phyloP scores from a whole-genome alignment of 108 stramenopile species.

The Pseudonitzschia multiseries region DNA sequence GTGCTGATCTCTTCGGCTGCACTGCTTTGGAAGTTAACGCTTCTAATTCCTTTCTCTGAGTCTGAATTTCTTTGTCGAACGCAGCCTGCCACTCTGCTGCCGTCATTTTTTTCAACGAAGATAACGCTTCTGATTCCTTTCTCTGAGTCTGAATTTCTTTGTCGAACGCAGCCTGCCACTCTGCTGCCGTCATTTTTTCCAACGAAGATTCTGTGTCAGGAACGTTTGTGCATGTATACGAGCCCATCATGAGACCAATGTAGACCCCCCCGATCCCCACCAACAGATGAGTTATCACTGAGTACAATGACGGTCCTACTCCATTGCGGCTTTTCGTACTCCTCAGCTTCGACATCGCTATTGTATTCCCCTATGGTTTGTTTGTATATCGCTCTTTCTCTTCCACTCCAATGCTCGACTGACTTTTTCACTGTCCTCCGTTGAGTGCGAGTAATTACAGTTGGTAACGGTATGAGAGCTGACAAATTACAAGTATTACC shows the following conservation, averaged over 20 bases:
- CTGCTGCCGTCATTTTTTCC: neutral
- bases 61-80: constrained; percentile 4
- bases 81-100: neutral
- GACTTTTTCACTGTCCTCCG: too few species aligned
- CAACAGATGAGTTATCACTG: constrained; percentile 24
- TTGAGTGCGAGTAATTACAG: too few species aligned
- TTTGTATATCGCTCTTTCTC: too few species aligned
- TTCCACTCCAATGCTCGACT: too few species aligned
- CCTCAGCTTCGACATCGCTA: neutral
- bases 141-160: neutral
- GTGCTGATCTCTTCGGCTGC: neutral
- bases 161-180: neutral
- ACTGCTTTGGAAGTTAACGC: neutral
- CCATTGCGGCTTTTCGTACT: neutral
- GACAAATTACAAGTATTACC: too few species aligned
- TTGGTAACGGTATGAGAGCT: too few species aligned
- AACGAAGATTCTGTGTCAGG: neutral
- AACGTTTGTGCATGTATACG: constrained; percentile 10
- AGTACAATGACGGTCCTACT: constrained; percentile 14
- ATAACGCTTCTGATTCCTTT: neutral
- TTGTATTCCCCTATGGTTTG: too few species aligned
- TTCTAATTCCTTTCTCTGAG: neutral
- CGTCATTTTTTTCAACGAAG: neutral
- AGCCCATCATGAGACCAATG: constrained; percentile 28
- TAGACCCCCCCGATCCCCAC: constrained; percentile 32